phyloP scores from a whole-genome alignment of 352 stramenopile species.

The Phytophthora foliorum region DNA sequence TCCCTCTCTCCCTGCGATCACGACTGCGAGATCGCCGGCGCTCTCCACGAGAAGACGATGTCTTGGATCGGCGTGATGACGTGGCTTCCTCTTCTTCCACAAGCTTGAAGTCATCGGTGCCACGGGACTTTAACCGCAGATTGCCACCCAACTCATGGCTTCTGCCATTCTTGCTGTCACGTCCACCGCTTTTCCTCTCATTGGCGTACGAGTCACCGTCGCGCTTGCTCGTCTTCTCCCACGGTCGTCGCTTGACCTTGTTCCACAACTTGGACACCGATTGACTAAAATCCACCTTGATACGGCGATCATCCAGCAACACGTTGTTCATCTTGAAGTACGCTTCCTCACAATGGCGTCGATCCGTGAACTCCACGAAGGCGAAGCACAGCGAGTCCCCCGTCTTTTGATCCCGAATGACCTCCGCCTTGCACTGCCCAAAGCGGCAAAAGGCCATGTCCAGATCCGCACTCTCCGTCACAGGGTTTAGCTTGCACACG shows the following conservation, averaged over 20 bases:
- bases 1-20: conserved; percentile 14
- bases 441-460: conserved; percentile 96
- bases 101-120: conserved; percentile 50
- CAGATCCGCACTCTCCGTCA: conserved; percentile 94
- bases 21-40: conserved; percentile 32
- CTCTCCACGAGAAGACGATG: conserved; percentile 12
- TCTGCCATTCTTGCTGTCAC: conserved; percentile 16
- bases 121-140: conserved; percentile 56
- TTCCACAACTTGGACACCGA: conserved; percentile 99
- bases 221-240: conserved; percentile 68
- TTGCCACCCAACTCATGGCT: conserved; percentile 43
- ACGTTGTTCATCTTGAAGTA: conserved; percentile 99
- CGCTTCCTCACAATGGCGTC: conserved; percentile 95
- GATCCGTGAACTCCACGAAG: conserved; percentile 98
- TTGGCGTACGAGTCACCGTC: conserved; percentile 54
- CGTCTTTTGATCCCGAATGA: conserved; percentile 98
- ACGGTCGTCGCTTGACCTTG: conserved; percentile 75
- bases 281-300: conserved; percentile 98
- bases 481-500: conserved; percentile 96
- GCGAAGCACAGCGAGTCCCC: conserved; percentile 98
- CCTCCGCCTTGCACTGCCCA: conserved; percentile 91
- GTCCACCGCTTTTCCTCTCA: conserved; percentile 40
- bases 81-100: conserved; percentile 53
- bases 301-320: conserved; percentile 97
- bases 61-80: conserved; percentile 19